phyloP scores from a whole-genome alignment of 169 alveolate genomes.

The Gregarina niphandrodes region DNA sequence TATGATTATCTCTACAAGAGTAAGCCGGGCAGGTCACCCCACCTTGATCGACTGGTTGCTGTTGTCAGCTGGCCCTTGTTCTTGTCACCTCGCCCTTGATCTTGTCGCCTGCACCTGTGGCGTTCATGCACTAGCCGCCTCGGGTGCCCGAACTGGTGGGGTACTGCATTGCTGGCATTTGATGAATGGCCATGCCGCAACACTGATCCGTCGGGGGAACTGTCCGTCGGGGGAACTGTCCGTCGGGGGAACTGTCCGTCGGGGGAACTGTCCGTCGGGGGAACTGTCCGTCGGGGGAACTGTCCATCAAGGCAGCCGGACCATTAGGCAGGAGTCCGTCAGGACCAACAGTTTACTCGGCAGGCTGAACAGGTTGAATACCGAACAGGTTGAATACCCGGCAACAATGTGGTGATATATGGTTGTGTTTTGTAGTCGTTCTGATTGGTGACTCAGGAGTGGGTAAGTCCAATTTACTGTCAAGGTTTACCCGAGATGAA shows the following conservation, averaged over 20 bases:
- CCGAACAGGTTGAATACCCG: too few relatives aligned
- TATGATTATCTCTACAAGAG: conserved; percentile 30
- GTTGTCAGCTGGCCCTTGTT: background rate
- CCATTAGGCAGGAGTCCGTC: background rate
- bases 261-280: background rate
- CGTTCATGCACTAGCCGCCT: background rate
- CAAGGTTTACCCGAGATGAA: conserved; percentile 75
- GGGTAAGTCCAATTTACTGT: conserved; percentile 72
- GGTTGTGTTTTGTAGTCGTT: conserved; percentile 9
- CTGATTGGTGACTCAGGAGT: conserved; percentile 73
- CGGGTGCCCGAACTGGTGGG: background rate
- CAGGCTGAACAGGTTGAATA: too few relatives aligned
- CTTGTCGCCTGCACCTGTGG: background rate
- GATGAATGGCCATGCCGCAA: background rate
- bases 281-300: background rate
- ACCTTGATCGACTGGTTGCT: background rate
- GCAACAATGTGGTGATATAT: too few relatives aligned
- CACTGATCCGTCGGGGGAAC: too few relatives aligned
- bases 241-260: too few relatives aligned
- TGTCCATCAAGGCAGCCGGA: background rate
- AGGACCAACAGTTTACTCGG: background rate
- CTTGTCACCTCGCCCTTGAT: background rate
- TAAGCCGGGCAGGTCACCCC: background rate
- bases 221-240: too few relatives aligned
- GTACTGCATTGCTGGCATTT: background rate